Evolutionary conservation across 106 monocot species (phyloP).

Genomic region (Dendrobium huoshanense): DNA sequence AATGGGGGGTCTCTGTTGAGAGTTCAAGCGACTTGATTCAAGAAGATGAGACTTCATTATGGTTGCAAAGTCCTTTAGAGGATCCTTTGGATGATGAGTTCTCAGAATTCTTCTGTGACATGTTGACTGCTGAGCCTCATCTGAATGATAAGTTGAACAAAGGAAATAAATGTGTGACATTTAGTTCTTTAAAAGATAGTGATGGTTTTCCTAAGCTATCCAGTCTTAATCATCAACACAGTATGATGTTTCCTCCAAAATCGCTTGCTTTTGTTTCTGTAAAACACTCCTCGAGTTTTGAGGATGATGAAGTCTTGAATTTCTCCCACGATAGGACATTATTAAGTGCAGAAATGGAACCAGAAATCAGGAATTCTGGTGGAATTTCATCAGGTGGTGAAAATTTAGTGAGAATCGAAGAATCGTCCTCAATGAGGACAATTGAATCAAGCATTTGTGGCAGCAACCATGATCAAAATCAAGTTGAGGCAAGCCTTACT

Average conservation of each 20-base stretch:
- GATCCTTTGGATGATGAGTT: constrained; percentile 62
- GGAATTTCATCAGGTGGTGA: not conserved
- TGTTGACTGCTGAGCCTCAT: constrained; percentile 20
- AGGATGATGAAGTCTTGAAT: constrained; percentile 8
- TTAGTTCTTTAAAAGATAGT: not conserved
- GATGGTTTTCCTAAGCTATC: not conserved
- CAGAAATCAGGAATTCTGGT: too few relatives aligned
- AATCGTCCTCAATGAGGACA: constrained; percentile 33
- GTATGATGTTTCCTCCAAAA: constrained; percentile 32
- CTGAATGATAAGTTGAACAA: too few relatives aligned
- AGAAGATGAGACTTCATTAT: constrained; percentile 42
- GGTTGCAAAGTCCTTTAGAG: constrained; percentile 55
- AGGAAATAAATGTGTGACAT: not conserved
- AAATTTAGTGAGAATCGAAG: constrained; percentile 10
- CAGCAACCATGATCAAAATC: constrained; percentile 32
- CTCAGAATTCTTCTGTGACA: constrained; percentile 52
- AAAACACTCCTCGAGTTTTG: not conserved
- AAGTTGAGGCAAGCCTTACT: not conserved
- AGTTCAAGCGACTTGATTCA: constrained; percentile 12
- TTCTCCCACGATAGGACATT: constrained; percentile 31
- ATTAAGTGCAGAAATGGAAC: not conserved
- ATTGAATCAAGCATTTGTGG: constrained; percentile 40
- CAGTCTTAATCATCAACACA: not conserved
- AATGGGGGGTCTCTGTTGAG: constrained; percentile 2
- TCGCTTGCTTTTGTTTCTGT: not conserved